Base-by-base conservation (phyloP, 2,329 filamentous ascomycete species). In the Dothideomycetes sp. region DNA sequence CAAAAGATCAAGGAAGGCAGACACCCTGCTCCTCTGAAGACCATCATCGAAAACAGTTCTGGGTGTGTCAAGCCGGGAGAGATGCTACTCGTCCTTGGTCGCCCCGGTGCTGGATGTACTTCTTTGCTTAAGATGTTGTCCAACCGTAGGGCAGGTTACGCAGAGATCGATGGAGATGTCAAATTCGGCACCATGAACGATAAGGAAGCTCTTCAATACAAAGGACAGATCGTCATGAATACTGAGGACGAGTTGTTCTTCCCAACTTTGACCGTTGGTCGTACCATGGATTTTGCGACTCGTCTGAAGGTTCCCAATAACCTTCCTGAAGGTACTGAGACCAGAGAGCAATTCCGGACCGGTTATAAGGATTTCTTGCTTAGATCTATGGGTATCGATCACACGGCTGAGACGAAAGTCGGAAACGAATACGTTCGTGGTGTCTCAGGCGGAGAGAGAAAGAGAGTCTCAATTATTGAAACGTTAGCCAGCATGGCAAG, bases 401-500 rank as follows among this genome's bases (percentile, higher is more conserved):
- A 82, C 49, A 80, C 77, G 0, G 50, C 64, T 11, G 68, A 78
- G 18, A 84, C 80, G 4, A 81, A 78, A 51, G 76, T 84, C 4
- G 80, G 80, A 2, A 74, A 83, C 45, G 76, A 76, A 25, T 80
- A 70, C 44, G 66, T 82, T 1, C 70, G 79, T 3, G 78, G 81
- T 49, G 76, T 84, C 0, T 78, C 73, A 12, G 80, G 79, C 19
- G 80, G 80, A 20, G 79, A 84, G 56, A 62, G 78, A 5, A 83
- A 83, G 59, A 71, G 80, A 48, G 78, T 83, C 0, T 80, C 76
- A 1, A 81, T 84, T 37, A 73, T 78, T 4, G 80, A 84, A 51
- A 72, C 69, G 9, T 55, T 82, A 44, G 70, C 75, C 0, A 73
- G 73, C 0, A 64, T 69, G 6, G 76, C 68, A 2, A 70, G 71